These are phyloP conservation scores for Penicillium janthinellum DNA, from an alignment of 2,329 filamentous ascomycete genomes.

Conservation along the genomic window DNA sequence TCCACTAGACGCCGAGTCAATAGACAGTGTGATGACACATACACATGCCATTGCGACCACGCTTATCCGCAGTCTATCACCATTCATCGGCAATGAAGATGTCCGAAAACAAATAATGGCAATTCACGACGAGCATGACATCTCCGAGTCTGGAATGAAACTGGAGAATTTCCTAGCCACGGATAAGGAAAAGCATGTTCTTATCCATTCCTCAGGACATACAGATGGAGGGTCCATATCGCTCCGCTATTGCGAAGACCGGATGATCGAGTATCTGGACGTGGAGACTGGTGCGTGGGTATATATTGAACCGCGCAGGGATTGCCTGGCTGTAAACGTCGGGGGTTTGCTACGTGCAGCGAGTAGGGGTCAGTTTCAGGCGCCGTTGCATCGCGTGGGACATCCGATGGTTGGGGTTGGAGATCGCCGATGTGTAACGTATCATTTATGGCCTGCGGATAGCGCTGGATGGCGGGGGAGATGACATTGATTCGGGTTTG, in stretches of 20 bases:
- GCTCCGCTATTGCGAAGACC: neutral
- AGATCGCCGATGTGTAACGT: neutral
- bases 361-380: neutral
- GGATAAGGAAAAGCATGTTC: neutral
- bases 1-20: neutral
- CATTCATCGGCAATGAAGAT: conserved; percentile 6
- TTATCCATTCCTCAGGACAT: neutral
- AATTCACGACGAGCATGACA: neutral
- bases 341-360: neutral
- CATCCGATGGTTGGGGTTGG: neutral
- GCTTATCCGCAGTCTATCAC: neutral
- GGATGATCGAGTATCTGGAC: neutral
- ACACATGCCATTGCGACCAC: neutral
- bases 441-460: conserved; percentile 4
- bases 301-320: neutral
- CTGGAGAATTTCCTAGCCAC: neutral
- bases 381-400: conserved; percentile 1
- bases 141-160: neutral
- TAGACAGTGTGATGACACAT: neutral
- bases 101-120: neutral
- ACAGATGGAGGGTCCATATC: neutral
- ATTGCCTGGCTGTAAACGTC: neutral
- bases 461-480: neutral
- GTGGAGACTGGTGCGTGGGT: neutral
- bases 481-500: neutral